A percentile compares a stretch with the other conserved stretches of the same genome.
These are phyloP conservation scores for Beauveria varroae DNA, from an alignment of 2,329 filamentous ascomycete species.

Conservation along the genomic window DNA sequence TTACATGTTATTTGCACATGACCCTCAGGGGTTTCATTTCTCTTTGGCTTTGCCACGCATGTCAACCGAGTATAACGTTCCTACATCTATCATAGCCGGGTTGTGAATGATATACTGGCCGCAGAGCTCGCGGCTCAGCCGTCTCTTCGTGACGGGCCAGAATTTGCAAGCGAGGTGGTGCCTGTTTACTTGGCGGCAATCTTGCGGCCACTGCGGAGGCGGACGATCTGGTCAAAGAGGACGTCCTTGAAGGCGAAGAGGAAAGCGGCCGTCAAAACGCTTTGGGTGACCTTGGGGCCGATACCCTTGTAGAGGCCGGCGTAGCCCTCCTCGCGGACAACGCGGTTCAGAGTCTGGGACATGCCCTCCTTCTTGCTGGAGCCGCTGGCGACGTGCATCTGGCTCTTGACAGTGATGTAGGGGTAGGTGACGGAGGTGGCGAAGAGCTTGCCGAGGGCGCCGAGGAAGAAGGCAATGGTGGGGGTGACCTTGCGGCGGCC, in stretches of 20 bases:
- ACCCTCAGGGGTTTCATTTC: background rate
- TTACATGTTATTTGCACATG: background rate
- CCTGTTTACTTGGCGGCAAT: constrained; percentile 24
- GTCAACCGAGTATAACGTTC: background rate
- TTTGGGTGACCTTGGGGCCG: constrained; percentile 92
- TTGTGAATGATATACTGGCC: background rate
- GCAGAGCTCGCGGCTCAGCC: background rate
- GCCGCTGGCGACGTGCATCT: constrained; percentile 84
- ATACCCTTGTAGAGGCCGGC: constrained; percentile 90
- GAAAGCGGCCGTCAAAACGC: constrained; percentile 91
- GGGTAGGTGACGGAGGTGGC: constrained; percentile 94
- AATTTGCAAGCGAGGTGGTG: background rate
- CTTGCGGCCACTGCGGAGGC: constrained; percentile 47
- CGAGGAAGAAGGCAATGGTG: constrained; percentile 80
- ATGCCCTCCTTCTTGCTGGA: constrained; percentile 72
- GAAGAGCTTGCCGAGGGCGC: constrained; percentile 87
- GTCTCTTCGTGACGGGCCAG: background rate
- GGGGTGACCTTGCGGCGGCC: constrained; percentile 67
- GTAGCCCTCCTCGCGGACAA: constrained; percentile 86
- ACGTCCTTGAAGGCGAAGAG: constrained; percentile 98
- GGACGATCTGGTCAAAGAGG: constrained; percentile 75
- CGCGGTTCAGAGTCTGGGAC: constrained; percentile 66
- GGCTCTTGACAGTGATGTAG: constrained; percentile 97
- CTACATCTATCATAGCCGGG: background rate
- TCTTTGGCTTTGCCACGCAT: background rate